phyloP scores from a whole-genome alignment of 805 yeast species.

The Lipomyces mesembrius region DNA sequence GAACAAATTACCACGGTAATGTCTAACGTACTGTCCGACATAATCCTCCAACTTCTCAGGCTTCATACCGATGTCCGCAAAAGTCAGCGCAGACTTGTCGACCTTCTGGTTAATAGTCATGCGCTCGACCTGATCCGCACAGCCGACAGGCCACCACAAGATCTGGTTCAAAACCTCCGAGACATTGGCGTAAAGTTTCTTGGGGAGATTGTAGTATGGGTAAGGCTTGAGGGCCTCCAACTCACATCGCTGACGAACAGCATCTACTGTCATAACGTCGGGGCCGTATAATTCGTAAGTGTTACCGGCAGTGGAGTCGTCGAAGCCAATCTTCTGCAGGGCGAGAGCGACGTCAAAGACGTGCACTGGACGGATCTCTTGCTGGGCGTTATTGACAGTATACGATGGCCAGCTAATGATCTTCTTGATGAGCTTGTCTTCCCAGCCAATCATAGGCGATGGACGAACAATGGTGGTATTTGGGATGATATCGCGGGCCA shows the following conservation, averaged over 20 bases:
- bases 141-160: slow-evolving; percentile 55
- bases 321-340: slow-evolving; percentile 75
- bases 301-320: slow-evolving; percentile 79
- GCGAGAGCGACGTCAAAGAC: slow-evolving; percentile 79
- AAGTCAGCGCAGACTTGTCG: slow-evolving; percentile 64
- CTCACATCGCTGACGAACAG: slow-evolving; percentile 72
- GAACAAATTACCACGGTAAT: slow-evolving; percentile 35
- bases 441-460: slow-evolving; percentile 75
- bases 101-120: slow-evolving; percentile 67
- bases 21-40: slow-evolving; percentile 51
- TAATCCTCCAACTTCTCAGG: slow-evolving; percentile 59
- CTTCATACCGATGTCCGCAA: slow-evolving; percentile 71
- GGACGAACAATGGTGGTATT: slow-evolving; percentile 86
- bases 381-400: slow-evolving; percentile 68
- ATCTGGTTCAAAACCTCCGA: slow-evolving; percentile 48
- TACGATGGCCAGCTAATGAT: slow-evolving; percentile 62
- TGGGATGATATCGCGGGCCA: slow-evolving; percentile 68
- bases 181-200: slow-evolving; percentile 47
- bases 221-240: slow-evolving; percentile 57
- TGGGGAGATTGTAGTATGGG: slow-evolving; percentile 49
- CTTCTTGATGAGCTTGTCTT: slow-evolving; percentile 69
- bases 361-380: slow-evolving; percentile 71
- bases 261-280: slow-evolving; percentile 63
- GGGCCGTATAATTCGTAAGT: slow-evolving; percentile 75
- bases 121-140: slow-evolving; percentile 77